Evolutionary conservation across 1,139 yeast genomes (phyloP).

Genomic region (Blastobotrys raffinosifermentans): DNA sequence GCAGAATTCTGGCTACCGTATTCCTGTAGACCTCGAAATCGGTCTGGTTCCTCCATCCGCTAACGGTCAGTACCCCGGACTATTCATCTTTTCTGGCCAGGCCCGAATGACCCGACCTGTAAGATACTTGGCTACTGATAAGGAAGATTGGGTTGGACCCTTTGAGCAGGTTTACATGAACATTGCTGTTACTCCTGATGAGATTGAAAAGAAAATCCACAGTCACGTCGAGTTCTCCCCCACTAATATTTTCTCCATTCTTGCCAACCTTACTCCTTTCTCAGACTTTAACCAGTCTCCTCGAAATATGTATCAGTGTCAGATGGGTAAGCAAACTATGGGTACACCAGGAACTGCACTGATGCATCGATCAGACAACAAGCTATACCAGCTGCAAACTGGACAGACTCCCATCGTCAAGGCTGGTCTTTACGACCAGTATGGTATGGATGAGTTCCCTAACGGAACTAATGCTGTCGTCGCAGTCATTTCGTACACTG

Average conservation of each 20-base stretch:
- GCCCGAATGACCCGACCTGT: conserved; percentile 97
- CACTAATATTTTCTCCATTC: conserved; percentile 85
- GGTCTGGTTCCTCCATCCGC: conserved; percentile 94
- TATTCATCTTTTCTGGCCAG: conserved; percentile 82
- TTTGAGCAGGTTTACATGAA: conserved; percentile 97
- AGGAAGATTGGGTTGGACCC: conserved; percentile 87
- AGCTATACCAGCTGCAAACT: conserved; percentile 82
- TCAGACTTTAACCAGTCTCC: conserved; percentile 99
- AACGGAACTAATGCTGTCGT: conserved; percentile 98
- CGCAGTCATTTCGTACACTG: conserved; percentile 97
- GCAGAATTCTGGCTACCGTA: conserved; percentile 48
- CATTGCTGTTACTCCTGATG: conserved; percentile 91
- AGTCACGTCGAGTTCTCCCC: conserved; percentile 94
- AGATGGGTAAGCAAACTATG: conserved; percentile 99
- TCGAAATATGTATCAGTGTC: conserved; percentile 99
- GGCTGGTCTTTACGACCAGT: conserved; percentile 88
- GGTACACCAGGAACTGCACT: conserved; percentile 99
- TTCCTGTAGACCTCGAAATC: conserved; percentile 82
- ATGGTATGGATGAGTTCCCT: conserved; percentile 98
- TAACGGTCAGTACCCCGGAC: conserved; percentile 97
- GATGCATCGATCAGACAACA: conserved; percentile 89
- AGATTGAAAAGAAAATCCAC: conserved; percentile 74
- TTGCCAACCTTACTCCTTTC: conserved; percentile 95
- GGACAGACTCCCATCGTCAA: conserved; percentile 99
- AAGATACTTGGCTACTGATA: conserved; percentile 77